A percentile compares a stretch with the other conserved stretches of the same genome.
These are phyloP conservation scores for Dictyostelium citrinum DNA, from an alignment of 78 protist genomes.

Conservation along the genomic window DNA sequence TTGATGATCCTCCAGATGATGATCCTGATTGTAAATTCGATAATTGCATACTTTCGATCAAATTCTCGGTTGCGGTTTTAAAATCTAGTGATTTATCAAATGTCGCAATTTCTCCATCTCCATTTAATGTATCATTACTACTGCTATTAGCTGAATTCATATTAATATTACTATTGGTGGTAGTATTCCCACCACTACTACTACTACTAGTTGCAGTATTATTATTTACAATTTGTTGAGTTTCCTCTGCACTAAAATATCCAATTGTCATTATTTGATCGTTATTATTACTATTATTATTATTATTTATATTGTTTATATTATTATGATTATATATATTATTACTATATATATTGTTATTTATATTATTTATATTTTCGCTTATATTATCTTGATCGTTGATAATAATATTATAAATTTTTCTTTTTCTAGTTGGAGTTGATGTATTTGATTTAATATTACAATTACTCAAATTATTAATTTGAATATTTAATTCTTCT, in stretches of 20 bases:
- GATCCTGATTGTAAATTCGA: not conserved
- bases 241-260: conserved; percentile 16
- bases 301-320: not conserved
- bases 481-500: not conserved
- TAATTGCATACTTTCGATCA: not conserved
- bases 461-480: conserved; percentile 2
- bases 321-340: no score
- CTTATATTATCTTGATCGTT: not conserved
- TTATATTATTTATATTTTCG: not conserved
- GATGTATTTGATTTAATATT: conserved; percentile 1
- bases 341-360: no score
- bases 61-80: conserved; percentile 14
- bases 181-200: not conserved
- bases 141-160: not conserved
- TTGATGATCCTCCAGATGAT: not conserved
- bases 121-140: not conserved
- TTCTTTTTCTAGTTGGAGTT: conserved; percentile 3
- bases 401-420: not conserved
- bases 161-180: not conserved
- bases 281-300: not conserved
- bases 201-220: not conserved
- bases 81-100: conserved; percentile 10
- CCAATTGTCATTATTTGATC: conserved; percentile 7
- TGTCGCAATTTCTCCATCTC: not conserved
- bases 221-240: not conserved